These are phyloP conservation scores for Solanum gracilifrons DNA, from an alignment of 257 asterid species.

Conservation along the genomic window DNA sequence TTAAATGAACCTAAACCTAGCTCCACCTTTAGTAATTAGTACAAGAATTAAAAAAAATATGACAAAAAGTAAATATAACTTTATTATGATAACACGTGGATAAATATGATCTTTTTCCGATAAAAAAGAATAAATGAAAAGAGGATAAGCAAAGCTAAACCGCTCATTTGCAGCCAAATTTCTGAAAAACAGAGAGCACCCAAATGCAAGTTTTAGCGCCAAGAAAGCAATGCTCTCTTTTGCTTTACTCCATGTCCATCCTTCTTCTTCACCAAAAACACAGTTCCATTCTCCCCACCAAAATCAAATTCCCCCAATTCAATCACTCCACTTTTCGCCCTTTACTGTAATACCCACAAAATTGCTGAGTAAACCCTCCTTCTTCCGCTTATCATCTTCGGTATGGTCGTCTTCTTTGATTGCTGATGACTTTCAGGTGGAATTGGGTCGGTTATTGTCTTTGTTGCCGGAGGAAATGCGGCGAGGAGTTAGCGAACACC, in stretches of 20 bases:
- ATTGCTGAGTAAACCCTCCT: not conserved
- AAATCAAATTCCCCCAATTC: not conserved
- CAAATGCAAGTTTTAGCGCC: conserved; percentile 12
- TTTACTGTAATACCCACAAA: not conserved
- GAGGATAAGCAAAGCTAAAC: not conserved
- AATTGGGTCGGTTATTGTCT: conserved; percentile 51
- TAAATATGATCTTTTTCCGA: not conserved
- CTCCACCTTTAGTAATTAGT: too few species aligned
- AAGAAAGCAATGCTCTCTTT: conserved; percentile 14
- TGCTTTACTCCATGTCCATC: not conserved
- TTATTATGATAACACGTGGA: not conserved
- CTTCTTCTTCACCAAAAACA: not conserved
- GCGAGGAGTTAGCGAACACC: conserved; percentile 52
- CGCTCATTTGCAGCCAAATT: not conserved
- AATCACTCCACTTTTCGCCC: not conserved
- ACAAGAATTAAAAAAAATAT: too few species aligned
- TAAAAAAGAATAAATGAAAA: not conserved
- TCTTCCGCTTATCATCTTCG: not conserved
- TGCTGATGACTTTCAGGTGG: conserved; percentile 54
- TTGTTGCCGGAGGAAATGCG: conserved; percentile 86
- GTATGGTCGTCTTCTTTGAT: conserved; percentile 14
- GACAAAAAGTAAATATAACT: too few species aligned
- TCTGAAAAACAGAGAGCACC: not conserved
- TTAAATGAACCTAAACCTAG: not conserved
- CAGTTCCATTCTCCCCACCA: not conserved